Percentiles rank a stretch among this genome's conserved stretches.
Conservation (phyloP, 257 asterid species). For the Gardenia jasminoides region DNA sequence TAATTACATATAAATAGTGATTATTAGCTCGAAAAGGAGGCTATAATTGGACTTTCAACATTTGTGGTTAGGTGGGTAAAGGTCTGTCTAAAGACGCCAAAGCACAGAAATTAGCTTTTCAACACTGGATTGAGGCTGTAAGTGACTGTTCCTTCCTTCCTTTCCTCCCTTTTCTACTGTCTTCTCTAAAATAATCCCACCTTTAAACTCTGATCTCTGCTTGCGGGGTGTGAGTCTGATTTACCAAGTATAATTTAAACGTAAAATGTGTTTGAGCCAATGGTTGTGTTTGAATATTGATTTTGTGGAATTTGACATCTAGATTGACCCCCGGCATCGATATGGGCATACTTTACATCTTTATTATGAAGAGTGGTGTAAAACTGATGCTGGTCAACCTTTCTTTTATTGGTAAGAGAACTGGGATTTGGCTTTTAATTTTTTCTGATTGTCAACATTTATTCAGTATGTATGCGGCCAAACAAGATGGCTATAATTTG, state of each 20-base stretch:
- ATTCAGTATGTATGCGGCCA: constrained; percentile 3
- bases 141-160: constrained; percentile 22
- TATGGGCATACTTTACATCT: constrained; percentile 83
- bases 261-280: background rate
- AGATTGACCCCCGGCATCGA: constrained; percentile 97
- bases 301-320: background rate
- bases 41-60: constrained; percentile 12
- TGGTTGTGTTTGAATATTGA: background rate
- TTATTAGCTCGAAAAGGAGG: background rate
- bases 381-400: constrained; percentile 78
- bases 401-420: constrained; percentile 85
- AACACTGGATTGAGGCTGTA: constrained; percentile 98
- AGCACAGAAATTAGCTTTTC: constrained; percentile 90
- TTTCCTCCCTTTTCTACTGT: background rate
- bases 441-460: background rate
- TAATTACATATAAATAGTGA: background rate
- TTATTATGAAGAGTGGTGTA: constrained; percentile 83
- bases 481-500: constrained; percentile 8
- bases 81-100: constrained; percentile 74
- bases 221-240: background rate
- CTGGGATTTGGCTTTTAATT: constrained; percentile 10
- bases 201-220: background rate
- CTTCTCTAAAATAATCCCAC: background rate
- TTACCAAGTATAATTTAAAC: background rate
- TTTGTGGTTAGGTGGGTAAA: constrained; percentile 75